Evolutionary conservation across 1,139 yeast genomes (phyloP).

Genomic region (Scheffersomyces illinoinensis): DNA sequence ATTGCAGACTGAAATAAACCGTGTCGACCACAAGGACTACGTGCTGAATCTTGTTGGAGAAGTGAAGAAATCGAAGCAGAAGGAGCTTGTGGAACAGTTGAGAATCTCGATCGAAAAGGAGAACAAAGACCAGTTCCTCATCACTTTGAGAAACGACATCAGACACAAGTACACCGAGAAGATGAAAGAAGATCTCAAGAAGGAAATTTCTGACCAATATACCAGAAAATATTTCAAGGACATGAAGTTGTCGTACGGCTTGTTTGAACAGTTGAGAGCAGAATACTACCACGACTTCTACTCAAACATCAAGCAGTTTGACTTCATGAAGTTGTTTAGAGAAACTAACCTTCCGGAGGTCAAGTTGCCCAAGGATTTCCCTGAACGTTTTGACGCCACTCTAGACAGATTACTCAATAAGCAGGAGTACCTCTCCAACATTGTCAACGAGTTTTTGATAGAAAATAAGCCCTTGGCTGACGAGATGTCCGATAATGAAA

Average conservation of each 20-base stretch:
- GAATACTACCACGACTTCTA: constrained; percentile 20
- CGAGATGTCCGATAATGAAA: constrained; percentile 21
- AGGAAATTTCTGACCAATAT: constrained; percentile 16
- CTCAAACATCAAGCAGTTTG: constrained; percentile 15
- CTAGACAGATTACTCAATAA: not conserved
- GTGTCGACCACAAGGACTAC: constrained; percentile 10
- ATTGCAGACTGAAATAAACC: constrained; percentile 6
- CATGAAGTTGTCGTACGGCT: constrained; percentile 17
- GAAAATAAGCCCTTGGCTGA: constrained; percentile 22
- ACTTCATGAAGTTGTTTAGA: not conserved
- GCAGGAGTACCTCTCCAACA: not conserved
- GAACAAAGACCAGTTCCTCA: constrained; percentile 13
- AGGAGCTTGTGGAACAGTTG: constrained; percentile 16
- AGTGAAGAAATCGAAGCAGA: constrained; percentile 14
- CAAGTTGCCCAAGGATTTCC: not conserved
- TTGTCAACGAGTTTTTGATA: constrained; percentile 10
- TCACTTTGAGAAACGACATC: constrained; percentile 13
- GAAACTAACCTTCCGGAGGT: not conserved
- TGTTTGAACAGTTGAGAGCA: constrained; percentile 22
- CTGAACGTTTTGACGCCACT: not conserved
- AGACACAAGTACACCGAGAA: constrained; percentile 11
- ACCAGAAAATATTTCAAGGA: constrained; percentile 21
- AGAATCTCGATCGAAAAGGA: constrained; percentile 13
- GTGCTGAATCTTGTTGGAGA: constrained; percentile 10
- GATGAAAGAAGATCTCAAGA: constrained; percentile 16